Conservation (phyloP, 345 rosid species). For the Salix suchowensis region DNA sequence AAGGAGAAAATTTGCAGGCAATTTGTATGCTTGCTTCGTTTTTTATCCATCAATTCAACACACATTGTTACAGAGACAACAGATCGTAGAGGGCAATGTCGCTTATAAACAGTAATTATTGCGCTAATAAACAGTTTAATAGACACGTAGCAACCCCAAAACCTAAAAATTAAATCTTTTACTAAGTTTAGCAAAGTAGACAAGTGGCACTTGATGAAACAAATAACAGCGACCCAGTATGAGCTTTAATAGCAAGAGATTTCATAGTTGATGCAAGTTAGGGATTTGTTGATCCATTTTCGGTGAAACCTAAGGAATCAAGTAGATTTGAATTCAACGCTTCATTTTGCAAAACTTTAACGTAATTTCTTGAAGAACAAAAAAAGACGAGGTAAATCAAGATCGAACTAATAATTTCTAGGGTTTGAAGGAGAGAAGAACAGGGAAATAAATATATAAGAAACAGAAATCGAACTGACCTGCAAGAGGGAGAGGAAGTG, state of each 20-base stretch:
- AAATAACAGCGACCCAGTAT: not conserved
- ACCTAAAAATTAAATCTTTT: not conserved
- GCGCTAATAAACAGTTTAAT: not conserved
- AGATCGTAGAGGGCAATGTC: not conserved
- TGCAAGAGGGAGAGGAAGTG: not conserved
- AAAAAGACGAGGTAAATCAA: not conserved
- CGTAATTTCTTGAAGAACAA: not conserved
- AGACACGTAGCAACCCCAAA: not conserved
- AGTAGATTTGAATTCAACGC: not conserved
- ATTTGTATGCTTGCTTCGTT: not conserved
- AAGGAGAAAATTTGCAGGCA: not conserved
- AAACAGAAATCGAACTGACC: not conserved
- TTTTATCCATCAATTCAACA: not conserved
- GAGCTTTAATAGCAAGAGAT: not conserved
- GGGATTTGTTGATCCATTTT: not conserved
- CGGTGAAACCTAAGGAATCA: not conserved
- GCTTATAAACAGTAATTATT: too few relatives aligned
- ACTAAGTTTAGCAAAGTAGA: not conserved
- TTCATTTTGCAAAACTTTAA: not conserved
- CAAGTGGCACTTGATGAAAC: not conserved
- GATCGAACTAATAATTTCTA: not conserved
- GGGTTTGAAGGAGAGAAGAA: not conserved
- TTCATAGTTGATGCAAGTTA: not conserved
- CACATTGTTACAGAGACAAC: not conserved
- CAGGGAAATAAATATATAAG: not conserved